These are phyloP conservation scores for Podila minutissima DNA, from an alignment of 192 early-diverging fungal species.

Conservation along the genomic window DNA sequence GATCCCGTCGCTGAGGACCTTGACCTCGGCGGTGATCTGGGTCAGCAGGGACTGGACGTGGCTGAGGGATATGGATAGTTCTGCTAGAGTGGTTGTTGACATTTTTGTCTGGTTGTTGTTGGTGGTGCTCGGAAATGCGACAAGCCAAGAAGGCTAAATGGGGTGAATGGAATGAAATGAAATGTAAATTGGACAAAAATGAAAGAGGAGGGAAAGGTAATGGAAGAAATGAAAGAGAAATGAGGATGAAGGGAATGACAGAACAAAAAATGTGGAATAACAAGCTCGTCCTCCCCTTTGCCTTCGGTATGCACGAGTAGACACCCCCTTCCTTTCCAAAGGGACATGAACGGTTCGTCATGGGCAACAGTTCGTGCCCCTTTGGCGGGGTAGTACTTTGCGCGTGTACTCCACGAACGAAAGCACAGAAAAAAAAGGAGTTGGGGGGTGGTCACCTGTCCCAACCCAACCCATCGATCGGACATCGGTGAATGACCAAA, in stretches of 20 bases:
- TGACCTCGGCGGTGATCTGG: constrained; percentile 44
- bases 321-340: no score
- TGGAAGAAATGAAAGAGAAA: not conserved
- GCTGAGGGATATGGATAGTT: constrained; percentile 32
- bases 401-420: no score
- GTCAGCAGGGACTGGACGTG: constrained; percentile 43
- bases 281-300: not conserved
- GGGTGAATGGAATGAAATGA: not conserved
- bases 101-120: constrained; percentile 7
- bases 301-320: no score
- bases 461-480: no score
- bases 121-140: no score
- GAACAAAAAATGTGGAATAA: not conserved
- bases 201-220: not conserved
- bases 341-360: no score
- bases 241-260: not conserved
- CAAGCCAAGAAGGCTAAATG: no score
- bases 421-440: no score
- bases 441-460: no score
- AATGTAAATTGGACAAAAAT: not conserved
- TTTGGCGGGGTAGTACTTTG: no score
- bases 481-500: no score
- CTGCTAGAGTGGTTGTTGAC: constrained; percentile 30
- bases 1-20: constrained; percentile 41
- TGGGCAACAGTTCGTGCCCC: no score